Base-by-base conservation (phyloP, 345 rosid species). In the Boechera stricta region DNA sequence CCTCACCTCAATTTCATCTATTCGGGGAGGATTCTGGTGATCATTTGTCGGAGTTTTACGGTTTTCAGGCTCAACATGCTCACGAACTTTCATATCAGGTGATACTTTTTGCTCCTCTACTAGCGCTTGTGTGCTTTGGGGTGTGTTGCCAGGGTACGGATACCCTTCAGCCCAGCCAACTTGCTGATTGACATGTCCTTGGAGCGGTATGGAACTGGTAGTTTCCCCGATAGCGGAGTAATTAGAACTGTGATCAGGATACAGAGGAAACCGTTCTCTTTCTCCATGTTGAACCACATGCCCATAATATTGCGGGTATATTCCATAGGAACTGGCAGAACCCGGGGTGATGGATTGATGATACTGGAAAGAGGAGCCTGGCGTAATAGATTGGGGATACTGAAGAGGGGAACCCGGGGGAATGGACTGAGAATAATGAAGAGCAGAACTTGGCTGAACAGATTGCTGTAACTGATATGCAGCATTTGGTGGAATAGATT, bases 281-380 rank as follows among this genome's bases (percentile, higher is more conserved):
- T 82, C 90, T 54, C 82, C 83, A 76, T 45, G 81, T 65, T 82
- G 85, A 74, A 82, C 71, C 82, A 80, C 73, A 69, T 81, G 85
- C 11, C 79, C 82, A 70, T 80, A 81, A 81, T 73, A 81, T 48
- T 77, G 90, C 6, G 87, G 84, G 76, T 77, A 71, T 33, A 72
- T 75, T 78, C 90, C 94, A 55, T 67, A 74, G 33, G 86, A 79
- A 82, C 16, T 60, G 55, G 86, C 79, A 64, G 89, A 80, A 71
- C 75, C 71, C 26, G 78, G 82, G 35, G 75, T 65, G 76, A 83
- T 69, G 6, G 82, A 77, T 61, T 71, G 86, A 49, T 86, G 80
- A 78, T 92, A 66, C 57, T 73, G 83, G 71, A 72, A 59, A 72
- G 86, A 74, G 38, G 87, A 80, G 41, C 39, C 61, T 42, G 81